Base-by-base conservation (phyloP, 2,329 filamentous ascomycete genomes). In the Neocatenulostroma microsporum region DNA sequence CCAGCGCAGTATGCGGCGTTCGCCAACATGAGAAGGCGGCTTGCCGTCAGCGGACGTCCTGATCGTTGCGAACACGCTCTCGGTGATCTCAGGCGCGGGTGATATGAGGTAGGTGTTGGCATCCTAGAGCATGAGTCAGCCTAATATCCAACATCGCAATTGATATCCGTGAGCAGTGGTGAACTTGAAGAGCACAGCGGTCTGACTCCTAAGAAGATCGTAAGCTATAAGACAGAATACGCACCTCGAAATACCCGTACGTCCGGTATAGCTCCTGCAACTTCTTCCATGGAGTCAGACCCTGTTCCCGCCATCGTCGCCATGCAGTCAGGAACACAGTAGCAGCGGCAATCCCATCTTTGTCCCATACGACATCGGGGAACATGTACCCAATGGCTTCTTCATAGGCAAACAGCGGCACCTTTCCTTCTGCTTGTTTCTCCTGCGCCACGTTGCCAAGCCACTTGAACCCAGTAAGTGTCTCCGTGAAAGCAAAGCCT, bases 381-480 rank as follows among this genome's bases (percentile, higher is more conserved):
- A 80, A 76, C 77, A 80, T 80, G 55, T 78, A 81, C 1, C 77
- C 77, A 15, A 81, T 68, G 6, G 77, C 77, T 57, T 81, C 77
- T 56, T 81, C 77, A 46, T 75, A 81, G 2, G 75, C 76, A 49
- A 72, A 80, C 0, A 67, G 61, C 1, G 73, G 67, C 15, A 67
- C 60, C 46, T 71, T 72, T 17, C 70, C 73, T 37, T 61, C 50
- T 3, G 54, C 48, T 37, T 68, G 61, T 2, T 78, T 63, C n/a
- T 69, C 60, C 13, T 69, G 66, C 2, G 74, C 73, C 30, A 72
- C 64, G 44, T 79, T 80, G 2, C 75, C 77, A 44, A 81, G 69
- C 77, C 77, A 81, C 54, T 81, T 81, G 62, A 81, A 81, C 2
- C 77, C 77, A 0, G 77, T 81, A 20, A 81, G 58, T 0, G 77